A percentile compares a stretch with the other conserved stretches of the same genome.
phyloP scores from a whole-genome alignment of 805 yeast genomes.

The Saccharomycopsis malanga region DNA sequence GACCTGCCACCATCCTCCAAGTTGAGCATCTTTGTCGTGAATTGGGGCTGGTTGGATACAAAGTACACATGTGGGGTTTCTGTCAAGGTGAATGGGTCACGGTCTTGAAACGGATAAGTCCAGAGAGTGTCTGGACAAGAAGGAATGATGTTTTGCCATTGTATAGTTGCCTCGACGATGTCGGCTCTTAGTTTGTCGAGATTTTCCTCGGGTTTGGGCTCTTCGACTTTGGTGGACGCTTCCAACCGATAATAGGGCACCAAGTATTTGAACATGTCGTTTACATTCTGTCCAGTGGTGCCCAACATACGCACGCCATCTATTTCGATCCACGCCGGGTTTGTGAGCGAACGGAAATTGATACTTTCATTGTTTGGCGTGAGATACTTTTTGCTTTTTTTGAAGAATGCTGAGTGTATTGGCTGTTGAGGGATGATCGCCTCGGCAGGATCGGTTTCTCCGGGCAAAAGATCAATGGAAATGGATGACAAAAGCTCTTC shows the following conservation, averaged over 20 bases:
- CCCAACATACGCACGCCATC: slow-evolving; percentile 56
- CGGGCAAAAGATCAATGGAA: slow-evolving; percentile 79
- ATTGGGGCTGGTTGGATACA: slow-evolving; percentile 75
- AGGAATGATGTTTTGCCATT: slow-evolving; percentile 86
- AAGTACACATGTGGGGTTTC: slow-evolving; percentile 84
- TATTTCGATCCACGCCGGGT: slow-evolving; percentile 67
- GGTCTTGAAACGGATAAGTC: slow-evolving; percentile 72
- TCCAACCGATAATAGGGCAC: slow-evolving; percentile 34
- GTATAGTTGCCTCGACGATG: slow-evolving; percentile 58
- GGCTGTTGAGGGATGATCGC: slow-evolving; percentile 84
- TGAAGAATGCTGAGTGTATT: slow-evolving; percentile 69
- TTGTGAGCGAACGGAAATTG: slow-evolving; percentile 44
- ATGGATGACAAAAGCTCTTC: slow-evolving; percentile 48
- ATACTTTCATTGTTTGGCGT: background rate
- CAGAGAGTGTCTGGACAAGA: slow-evolving; percentile 95
- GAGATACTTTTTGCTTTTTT: slow-evolving; percentile 36
- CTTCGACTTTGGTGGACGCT: slow-evolving; percentile 9
- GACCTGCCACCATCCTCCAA: slow-evolving; percentile 24
- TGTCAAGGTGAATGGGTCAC: slow-evolving; percentile 74
- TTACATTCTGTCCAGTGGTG: slow-evolving; percentile 77
- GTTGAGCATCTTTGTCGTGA: slow-evolving; percentile 38
- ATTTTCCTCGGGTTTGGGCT: slow-evolving; percentile 25
- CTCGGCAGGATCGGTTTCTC: slow-evolving; percentile 80
- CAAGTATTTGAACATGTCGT: slow-evolving; percentile 67
- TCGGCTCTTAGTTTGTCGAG: slow-evolving; percentile 29